Conservation (phyloP, 805 yeast species). For the Pichia exigua region DNA sequence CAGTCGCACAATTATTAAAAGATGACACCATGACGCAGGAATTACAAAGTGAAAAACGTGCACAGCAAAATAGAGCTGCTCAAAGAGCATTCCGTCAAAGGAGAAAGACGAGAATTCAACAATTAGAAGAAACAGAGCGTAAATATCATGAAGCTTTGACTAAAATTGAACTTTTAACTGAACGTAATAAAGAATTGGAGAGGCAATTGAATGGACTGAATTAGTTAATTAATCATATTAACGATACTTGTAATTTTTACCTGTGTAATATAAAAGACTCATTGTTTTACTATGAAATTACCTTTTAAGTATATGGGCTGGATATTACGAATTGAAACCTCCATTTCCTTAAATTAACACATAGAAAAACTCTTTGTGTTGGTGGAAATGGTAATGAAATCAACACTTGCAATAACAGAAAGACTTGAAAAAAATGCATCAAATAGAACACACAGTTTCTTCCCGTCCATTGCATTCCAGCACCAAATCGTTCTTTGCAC, state of each 20-base stretch:
- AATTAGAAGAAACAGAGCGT: constrained; percentile 62
- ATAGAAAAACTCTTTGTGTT: background rate
- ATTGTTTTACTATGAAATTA: background rate
- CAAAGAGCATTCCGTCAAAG: constrained; percentile 87
- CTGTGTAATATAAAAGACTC: background rate
- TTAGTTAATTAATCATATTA: background rate
- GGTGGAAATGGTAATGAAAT: background rate
- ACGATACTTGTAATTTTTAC: background rate
- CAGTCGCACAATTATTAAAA: background rate
- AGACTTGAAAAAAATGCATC: background rate
- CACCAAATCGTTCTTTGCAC: constrained; percentile 9
- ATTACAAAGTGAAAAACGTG: constrained; percentile 49
- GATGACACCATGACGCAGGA: background rate
- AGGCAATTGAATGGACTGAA: constrained; percentile 35
- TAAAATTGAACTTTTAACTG: constrained; percentile 61
- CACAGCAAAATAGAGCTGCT: constrained; percentile 86
- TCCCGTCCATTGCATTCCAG: background rate
- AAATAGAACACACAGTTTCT: background rate
- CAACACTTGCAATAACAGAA: background rate
- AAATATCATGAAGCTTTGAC: constrained; percentile 56
- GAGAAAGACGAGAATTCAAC: constrained; percentile 73
- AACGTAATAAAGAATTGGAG: constrained; percentile 56
- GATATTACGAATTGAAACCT: background rate
- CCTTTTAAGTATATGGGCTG: background rate
- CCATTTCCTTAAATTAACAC: background rate